A percentile compares a stretch with the other conserved stretches of the same genome.
These are phyloP conservation scores for Rhizopogon vulgaris DNA, from an alignment of 768 basidiomycete species.

Conservation along the genomic window DNA sequence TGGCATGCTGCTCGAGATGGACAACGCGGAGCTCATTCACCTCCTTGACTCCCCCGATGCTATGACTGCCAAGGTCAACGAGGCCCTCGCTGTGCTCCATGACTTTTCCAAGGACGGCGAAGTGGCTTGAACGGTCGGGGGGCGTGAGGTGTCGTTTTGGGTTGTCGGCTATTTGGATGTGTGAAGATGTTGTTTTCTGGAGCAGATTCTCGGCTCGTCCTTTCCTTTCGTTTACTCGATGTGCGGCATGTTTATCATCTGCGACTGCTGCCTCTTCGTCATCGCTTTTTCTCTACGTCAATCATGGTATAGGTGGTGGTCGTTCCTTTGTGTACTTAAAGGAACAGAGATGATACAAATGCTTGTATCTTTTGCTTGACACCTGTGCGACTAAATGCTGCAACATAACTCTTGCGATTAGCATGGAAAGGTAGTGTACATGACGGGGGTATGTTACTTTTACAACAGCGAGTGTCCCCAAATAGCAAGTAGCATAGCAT, in stretches of 20 bases:
- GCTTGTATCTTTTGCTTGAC: slow-evolving; percentile 31
- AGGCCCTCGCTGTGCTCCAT: slow-evolving; percentile 84
- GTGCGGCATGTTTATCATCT: slow-evolving; percentile 30
- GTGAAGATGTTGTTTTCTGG: slow-evolving; percentile 20
- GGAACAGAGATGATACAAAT: slow-evolving; percentile 59
- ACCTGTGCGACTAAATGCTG: slow-evolving; percentile 28
- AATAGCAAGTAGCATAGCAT: slow-evolving; percentile 3
- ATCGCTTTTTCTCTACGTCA: slow-evolving; percentile 26
- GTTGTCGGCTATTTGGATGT: slow-evolving; percentile 8
- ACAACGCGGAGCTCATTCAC: slow-evolving; percentile 87
- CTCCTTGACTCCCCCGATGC: slow-evolving; percentile 79
- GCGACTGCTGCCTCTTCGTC: slow-evolving; percentile 31
- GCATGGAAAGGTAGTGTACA: slow-evolving; percentile 37
- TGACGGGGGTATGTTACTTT: slow-evolving; percentile 20
- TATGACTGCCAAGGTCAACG: slow-evolving; percentile 84
- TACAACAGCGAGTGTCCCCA: slow-evolving; percentile 15
- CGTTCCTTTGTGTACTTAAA: slow-evolving; percentile 49
- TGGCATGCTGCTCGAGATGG: slow-evolving; percentile 99
- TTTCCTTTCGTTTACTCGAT: slow-evolving; percentile 37
- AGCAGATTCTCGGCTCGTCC: slow-evolving; percentile 43
- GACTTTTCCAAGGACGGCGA: slow-evolving; percentile 60
- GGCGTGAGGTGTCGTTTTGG: slow-evolving; percentile 1
- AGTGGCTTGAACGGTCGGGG: not conserved
- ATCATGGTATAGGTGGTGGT: slow-evolving; percentile 43
- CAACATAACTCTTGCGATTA: slow-evolving; percentile 24